These are phyloP conservation scores for Lactifluus hygrophoroides DNA, from an alignment of 768 basidiomycete species.

Conservation along the genomic window DNA sequence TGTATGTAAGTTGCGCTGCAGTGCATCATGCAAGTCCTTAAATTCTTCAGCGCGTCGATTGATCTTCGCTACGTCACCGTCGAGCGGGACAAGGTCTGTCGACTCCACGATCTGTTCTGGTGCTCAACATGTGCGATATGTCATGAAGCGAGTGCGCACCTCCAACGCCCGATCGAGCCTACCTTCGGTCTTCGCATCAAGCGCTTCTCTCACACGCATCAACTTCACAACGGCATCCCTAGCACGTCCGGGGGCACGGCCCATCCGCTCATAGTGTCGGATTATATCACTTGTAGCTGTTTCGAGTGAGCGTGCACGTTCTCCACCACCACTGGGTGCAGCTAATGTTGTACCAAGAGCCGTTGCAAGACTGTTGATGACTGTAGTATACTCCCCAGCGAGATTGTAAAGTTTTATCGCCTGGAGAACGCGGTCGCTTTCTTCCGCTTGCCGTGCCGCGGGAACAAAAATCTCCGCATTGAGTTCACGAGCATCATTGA, in stretches of 20 bases:
- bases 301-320: slow-evolving; percentile 61
- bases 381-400: slow-evolving; percentile 83
- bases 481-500: slow-evolving; percentile 58
- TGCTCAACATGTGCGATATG: neutral
- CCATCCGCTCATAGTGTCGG: slow-evolving; percentile 71
- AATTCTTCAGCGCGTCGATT: slow-evolving; percentile 85
- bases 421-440: slow-evolving; percentile 78
- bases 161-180: slow-evolving; percentile 72
- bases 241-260: slow-evolving; percentile 61
- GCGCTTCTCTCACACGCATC: slow-evolving; percentile 72
- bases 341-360: slow-evolving; percentile 80
- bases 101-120: slow-evolving; percentile 71
- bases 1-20: slow-evolving; percentile 83
- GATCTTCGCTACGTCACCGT: slow-evolving; percentile 77
- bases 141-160: slow-evolving; percentile 38
- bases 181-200: slow-evolving; percentile 64
- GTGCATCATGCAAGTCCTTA: slow-evolving; percentile 73
- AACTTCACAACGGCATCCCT: slow-evolving; percentile 67
- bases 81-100: slow-evolving; percentile 78
- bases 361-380: slow-evolving; percentile 78
- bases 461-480: slow-evolving; percentile 75
- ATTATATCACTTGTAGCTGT: slow-evolving; percentile 71
- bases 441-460: slow-evolving; percentile 74
- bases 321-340: slow-evolving; percentile 46
- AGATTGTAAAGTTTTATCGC: slow-evolving; percentile 95